These are phyloP conservation scores for Pseudogymnoascus sp. DNA, from an alignment of 2,329 filamentous ascomycete genomes.

Conservation along the genomic window DNA sequence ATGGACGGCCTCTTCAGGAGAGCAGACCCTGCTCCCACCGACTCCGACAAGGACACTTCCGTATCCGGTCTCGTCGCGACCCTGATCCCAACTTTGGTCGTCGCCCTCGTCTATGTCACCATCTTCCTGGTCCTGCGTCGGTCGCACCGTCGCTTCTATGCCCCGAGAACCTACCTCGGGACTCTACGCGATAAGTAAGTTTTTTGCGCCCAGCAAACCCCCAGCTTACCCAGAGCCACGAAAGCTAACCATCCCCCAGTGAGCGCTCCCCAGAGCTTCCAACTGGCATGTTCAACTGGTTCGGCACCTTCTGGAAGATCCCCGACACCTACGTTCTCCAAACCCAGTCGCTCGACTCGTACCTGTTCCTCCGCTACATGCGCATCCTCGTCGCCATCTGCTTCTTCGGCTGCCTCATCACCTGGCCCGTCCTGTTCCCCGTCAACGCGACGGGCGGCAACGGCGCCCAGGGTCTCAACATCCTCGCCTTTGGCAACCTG, in stretches of 20 bases:
- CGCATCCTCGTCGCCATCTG: slow-evolving; percentile 71
- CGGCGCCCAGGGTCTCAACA: slow-evolving; percentile 57
- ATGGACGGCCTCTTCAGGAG: not conserved
- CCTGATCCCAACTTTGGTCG: slow-evolving; percentile 37
- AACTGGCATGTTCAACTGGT: slow-evolving; percentile 58
- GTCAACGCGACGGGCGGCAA: slow-evolving; percentile 77
- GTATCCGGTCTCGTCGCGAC: slow-evolving; percentile 39
- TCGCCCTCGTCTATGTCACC: slow-evolving; percentile 37
- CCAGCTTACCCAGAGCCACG: slow-evolving; percentile 13
- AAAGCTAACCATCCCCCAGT: slow-evolving; percentile 28
- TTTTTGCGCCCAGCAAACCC: slow-evolving; percentile 9
- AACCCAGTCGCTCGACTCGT: slow-evolving; percentile 87
- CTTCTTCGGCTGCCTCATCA: slow-evolving; percentile 74
- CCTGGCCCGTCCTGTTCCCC: slow-evolving; percentile 79
- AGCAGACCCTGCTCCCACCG: not conserved
- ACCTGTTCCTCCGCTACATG: slow-evolving; percentile 82
- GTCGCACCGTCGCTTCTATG: slow-evolving; percentile 42
- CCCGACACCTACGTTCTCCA: slow-evolving; percentile 76
- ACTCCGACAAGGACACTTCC: slow-evolving; percentile 15
- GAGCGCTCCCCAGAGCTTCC: slow-evolving; percentile 53
- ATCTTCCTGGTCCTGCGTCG: slow-evolving; percentile 43
- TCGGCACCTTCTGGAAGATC: slow-evolving; percentile 56
- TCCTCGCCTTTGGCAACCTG: slow-evolving; percentile 74
- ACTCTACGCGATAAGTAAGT: slow-evolving; percentile 37
- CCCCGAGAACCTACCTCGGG: slow-evolving; percentile 47